Conservation (phyloP, 2,329 filamentous ascomycete species). For the Pseudogymnoascus sp. region DNA sequence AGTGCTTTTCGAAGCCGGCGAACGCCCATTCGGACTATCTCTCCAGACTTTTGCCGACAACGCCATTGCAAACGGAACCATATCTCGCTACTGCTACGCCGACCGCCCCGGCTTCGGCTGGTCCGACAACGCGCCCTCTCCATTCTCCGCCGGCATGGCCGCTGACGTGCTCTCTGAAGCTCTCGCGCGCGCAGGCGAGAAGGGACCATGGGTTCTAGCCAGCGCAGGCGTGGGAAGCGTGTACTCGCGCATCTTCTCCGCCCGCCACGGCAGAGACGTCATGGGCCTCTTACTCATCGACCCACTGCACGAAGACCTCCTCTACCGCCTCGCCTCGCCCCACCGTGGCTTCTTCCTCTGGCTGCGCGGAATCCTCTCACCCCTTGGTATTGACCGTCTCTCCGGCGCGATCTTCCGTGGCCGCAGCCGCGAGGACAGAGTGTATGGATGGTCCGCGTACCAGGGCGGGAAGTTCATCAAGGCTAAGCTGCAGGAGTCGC, state of each 20-base stretch:
- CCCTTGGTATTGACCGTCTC: conserved; percentile 75
- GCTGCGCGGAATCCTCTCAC: conserved; percentile 77
- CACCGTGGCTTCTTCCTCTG: conserved; percentile 76
- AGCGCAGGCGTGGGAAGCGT: conserved; percentile 82
- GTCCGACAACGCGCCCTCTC: conserved; percentile 87
- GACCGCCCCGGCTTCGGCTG: conserved; percentile 86
- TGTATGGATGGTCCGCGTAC: conserved; percentile 72
- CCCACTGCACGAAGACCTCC: conserved; percentile 78
- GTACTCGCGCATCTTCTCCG: conserved; percentile 85
- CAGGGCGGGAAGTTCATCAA: conserved; percentile 81
- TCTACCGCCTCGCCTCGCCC: conserved; percentile 58
- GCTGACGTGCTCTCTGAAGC: conserved; percentile 83
- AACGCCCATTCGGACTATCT: conserved; percentile 67
- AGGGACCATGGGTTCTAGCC: conserved; percentile 81
- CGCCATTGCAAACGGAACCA: conserved; percentile 69
- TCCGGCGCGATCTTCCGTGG: conserved; percentile 75
- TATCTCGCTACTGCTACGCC: conserved; percentile 87
- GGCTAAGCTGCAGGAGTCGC: conserved; percentile 83
- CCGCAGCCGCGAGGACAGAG: conserved; percentile 70
- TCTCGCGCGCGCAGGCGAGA: conserved; percentile 68
- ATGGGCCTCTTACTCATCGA: conserved; percentile 79
- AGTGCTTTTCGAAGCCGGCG: conserved; percentile 77
- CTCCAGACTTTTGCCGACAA: conserved; percentile 74
- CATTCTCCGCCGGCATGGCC: conserved; percentile 88
- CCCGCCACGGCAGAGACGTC: conserved; percentile 67